Percentiles rank a stretch among this genome's conserved stretches.
Conservation (phyloP, 1,284 basidiomycete genomes). For the Microbotryum violaceum region DNA sequence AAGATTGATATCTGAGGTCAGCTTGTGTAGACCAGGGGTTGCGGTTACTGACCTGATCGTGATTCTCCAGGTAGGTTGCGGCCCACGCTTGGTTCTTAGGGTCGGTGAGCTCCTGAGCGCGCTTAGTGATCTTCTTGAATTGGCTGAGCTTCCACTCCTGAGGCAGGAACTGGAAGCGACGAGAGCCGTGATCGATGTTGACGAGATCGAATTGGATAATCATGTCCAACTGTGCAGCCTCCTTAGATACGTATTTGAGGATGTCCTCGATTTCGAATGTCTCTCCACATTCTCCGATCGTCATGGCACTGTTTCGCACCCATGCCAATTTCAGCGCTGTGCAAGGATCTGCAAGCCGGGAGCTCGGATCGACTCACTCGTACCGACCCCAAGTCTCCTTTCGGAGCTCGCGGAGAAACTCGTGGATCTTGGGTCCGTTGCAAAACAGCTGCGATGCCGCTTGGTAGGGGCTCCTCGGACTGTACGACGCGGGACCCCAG, state of each 20-base stretch:
- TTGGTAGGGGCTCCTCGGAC: too few relatives aligned
- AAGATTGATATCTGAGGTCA: too few relatives aligned
- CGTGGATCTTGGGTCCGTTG: constrained; percentile 55
- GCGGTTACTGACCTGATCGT: constrained; percentile 47
- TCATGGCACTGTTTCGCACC: constrained; percentile 45
- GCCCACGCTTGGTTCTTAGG: constrained; percentile 8
- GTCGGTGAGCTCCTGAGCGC: constrained; percentile 49
- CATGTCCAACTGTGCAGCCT: constrained; percentile 55
- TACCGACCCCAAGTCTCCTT: constrained; percentile 48
- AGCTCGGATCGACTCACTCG: constrained; percentile 40
- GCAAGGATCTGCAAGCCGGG: not conserved
- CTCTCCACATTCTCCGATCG: constrained; percentile 60
- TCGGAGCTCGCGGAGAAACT: constrained; percentile 62
- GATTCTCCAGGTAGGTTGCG: constrained; percentile 48
- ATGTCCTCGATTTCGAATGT: constrained; percentile 42
- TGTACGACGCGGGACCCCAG: too few relatives aligned
- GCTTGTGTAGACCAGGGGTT: too few relatives aligned
- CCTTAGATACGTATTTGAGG: constrained; percentile 53
- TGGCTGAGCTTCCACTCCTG: constrained; percentile 52
- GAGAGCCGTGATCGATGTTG: constrained; percentile 8
- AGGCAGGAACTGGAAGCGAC: constrained; percentile 43
- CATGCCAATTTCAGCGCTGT: not conserved
- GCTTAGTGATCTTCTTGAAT: constrained; percentile 51
- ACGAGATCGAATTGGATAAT: constrained; percentile 55
- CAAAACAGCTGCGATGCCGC: not conserved